A percentile compares a stretch with the other conserved stretches of the same genome.
phyloP scores from a whole-genome alignment of 768 basidiomycete species.

The Clitopilus hobsonii region DNA sequence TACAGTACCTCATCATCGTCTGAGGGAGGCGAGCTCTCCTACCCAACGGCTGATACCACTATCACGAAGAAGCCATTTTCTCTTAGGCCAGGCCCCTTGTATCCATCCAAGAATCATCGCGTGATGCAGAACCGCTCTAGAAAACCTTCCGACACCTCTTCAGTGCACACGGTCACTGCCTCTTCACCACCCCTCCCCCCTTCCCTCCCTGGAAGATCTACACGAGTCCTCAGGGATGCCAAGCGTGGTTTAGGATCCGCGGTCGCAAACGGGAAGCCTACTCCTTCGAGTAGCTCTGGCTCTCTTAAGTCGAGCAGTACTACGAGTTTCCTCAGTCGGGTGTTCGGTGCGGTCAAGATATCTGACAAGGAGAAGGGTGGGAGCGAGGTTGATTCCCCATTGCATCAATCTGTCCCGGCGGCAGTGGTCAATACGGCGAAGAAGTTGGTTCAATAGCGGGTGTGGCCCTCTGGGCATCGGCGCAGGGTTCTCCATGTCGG shows the following conservation, averaged over 20 bases:
- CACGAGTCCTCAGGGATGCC: slow-evolving; percentile 7
- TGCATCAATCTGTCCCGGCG: slow-evolving; percentile 22
- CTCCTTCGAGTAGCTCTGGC: slow-evolving; percentile 17
- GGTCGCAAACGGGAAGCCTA: slow-evolving; percentile 9
- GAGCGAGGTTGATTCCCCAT: slow-evolving; percentile 25
- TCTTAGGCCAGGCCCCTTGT: slow-evolving; percentile 41
- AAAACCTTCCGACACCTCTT: slow-evolving; percentile 48
- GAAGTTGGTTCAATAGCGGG: slow-evolving; percentile 10
- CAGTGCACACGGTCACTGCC: slow-evolving; percentile 41
- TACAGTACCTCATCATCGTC: slow-evolving; percentile 20
- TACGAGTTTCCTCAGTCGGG: slow-evolving; percentile 61
- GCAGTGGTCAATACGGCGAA: slow-evolving; percentile 7
- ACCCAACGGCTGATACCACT: slow-evolving; percentile 13
- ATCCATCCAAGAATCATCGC: slow-evolving; percentile 28
- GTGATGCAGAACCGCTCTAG: slow-evolving; percentile 26
- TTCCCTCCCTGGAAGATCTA: slow-evolving; percentile 10
- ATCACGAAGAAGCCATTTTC: slow-evolving; percentile 38
- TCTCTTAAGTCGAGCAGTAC: slow-evolving; percentile 25
- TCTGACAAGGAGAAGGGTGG: slow-evolving; percentile 19
- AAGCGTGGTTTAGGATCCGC: slow-evolving; percentile 7
- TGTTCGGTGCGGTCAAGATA: slow-evolving; percentile 62
- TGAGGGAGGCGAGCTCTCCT: slow-evolving; percentile 12
- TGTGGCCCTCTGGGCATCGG: not conserved
- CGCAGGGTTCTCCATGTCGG: not conserved
- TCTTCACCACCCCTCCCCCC: slow-evolving; percentile 21